Base-by-base conservation (phyloP, 495 filamentous ascomycete species). In the Oleoguttula mirabilis region DNA sequence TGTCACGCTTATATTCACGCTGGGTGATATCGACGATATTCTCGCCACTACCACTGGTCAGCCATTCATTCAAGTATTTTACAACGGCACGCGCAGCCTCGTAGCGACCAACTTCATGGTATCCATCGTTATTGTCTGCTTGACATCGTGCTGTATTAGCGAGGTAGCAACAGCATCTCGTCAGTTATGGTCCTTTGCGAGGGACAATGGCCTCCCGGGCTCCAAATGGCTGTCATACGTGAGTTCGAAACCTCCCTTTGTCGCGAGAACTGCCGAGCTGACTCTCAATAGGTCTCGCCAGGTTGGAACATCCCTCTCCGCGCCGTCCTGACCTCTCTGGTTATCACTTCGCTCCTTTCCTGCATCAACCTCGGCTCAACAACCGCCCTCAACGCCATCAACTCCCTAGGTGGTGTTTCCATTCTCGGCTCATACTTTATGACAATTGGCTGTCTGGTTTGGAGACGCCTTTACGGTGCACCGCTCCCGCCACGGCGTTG, bases 321-420 rank as follows among this genome's bases (percentile, higher is more conserved):
- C 33, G 31, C 75, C 2, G 64, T 71, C 36, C 47, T 67, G 15
- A 43, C 71, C 21, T 67, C 66, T 1, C 61, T 68, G 46, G 41
- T 55, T 22, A 62, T 71, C 36, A 68, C 75, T 10, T 63, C 68
- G 42, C 56, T 76, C 24, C 57, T 80, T 0, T 73, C 72, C 0
- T 54, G 77, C 16, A 76, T 80, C 55, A 76, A 75, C 48, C 66
- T 30, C 22, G 36, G n/a, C 73, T 69, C 1, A 43, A 61, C 61
- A 1, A 62, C 65, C 3, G 75, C 72, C 6, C 66, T 79, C 50
- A 71, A 72, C 51, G 68, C 68, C 23, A 62, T 77, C 16, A 59
- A 68, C 36, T 72, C 73, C 54, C 50, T 60, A 5, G 43, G 20
- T 3, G 35, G 28, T 8, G 25, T 24, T 24, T 28, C 37, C 15